Base-by-base conservation (phyloP, 1,139 yeast species). In the Pichia sp. region DNA sequence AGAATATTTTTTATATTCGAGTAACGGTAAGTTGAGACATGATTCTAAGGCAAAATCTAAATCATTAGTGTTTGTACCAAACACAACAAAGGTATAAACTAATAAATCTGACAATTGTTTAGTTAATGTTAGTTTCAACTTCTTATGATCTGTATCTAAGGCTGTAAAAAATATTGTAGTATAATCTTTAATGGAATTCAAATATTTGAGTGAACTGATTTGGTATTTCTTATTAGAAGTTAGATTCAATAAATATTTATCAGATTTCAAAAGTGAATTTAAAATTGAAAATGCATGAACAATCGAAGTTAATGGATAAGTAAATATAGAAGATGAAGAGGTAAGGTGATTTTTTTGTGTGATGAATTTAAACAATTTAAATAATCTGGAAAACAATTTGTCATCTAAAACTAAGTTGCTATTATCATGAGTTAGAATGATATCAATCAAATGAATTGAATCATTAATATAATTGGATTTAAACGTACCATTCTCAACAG, bases 381-480 rank as follows among this genome's bases (percentile, higher is more conserved):
- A 29, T 11, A 67, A 55, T 52, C 70, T 66, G 1, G 48, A 49
- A 39, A 58, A 62, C 10, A 63, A 48, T 55, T 66, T 67, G 28
- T 61, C 65, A 47, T 64, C 68, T 41, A 67, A 42, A 16, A 61
- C 56, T 25, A 57, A 56, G 42, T 61, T 60, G 25, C 61, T 57
- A 42, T 58, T 62, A 51, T 66, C 69, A 48, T 57, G 61, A 1
- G 60, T 54, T 18, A 65, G 47, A 6, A 67, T 59, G 5, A 64
- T 58, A 48, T 66, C 67, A 19, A 63, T 56, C 31, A 67, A 53
- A 42, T 60, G 52, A 10, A 62, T 54, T 55, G 62, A 53, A 52
- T 64, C 67, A 6, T 65, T 59, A 44, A 67, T 62, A 50, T 65
- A 68, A 47, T 60, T 63, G 0, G 70, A 68, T 41, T 49, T 62